Conservation (phyloP, 495 filamentous ascomycete genomes). For the Physcia stellaris region DNA sequence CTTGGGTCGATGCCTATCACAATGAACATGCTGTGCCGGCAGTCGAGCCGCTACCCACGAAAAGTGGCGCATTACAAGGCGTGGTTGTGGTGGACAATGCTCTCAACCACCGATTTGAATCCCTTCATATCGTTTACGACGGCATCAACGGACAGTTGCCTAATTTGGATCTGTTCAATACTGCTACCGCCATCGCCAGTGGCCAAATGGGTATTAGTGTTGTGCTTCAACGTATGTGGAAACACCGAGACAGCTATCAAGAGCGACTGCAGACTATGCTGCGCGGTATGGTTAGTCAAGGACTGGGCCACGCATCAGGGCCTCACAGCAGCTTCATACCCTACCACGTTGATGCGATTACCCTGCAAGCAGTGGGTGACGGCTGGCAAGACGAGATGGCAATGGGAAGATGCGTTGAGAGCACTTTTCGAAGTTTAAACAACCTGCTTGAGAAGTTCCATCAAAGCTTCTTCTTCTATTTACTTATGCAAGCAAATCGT, state of each 20-base stretch:
- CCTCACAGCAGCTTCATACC: conserved; percentile 93
- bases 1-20: conserved; percentile 97
- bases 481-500: conserved; percentile 75
- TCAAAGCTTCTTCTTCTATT: conserved; percentile 98
- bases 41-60: conserved; percentile 70
- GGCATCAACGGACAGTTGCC: conserved; percentile 92
- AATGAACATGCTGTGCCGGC: conserved; percentile 55
- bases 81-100: conserved; percentile 90
- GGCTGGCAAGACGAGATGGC: conserved; percentile 98
- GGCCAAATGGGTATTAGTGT: conserved; percentile 85
- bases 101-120: conserved; percentile 67
- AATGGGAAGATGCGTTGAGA: conserved; percentile 77
- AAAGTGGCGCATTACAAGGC: conserved; percentile 85
- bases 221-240: conserved; percentile 73
- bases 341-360: conserved; percentile 95
- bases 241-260: conserved; percentile 68
- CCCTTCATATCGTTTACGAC: conserved; percentile 84
- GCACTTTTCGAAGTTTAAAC: conserved; percentile 81
- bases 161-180: conserved; percentile 92
- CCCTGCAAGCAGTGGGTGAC: conserved; percentile 72
- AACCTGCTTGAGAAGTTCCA: conserved; percentile 94
- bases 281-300: conserved; percentile 85
- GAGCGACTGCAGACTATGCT: conserved; percentile 81
- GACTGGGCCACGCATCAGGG: conserved; percentile 76
- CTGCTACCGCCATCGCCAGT: conserved; percentile 71